phyloP scores from a whole-genome alignment of 352 stramenopile genomes.

The Phytophthora litchii region DNA sequence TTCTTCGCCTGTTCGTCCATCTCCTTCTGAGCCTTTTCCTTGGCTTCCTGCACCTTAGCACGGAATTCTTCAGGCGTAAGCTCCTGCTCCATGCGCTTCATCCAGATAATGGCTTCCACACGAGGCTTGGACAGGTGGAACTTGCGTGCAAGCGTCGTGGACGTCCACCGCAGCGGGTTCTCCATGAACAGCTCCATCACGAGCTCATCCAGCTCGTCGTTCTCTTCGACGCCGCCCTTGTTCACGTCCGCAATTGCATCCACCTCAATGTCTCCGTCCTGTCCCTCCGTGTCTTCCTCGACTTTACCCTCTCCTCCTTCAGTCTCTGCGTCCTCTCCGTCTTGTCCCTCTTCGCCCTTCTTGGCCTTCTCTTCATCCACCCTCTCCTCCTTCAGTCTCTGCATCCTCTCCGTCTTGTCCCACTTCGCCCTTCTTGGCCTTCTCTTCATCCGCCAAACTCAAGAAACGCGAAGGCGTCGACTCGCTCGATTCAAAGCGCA shows the following conservation, averaged over 20 bases:
- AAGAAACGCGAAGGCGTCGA: slow-evolving; percentile 71
- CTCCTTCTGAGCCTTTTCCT: slow-evolving; percentile 46
- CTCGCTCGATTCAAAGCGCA: slow-evolving; percentile 34
- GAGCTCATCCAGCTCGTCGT: slow-evolving; percentile 73
- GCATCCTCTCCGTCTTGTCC: too few relatives aligned
- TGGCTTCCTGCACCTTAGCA: slow-evolving; percentile 64
- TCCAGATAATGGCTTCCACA: slow-evolving; percentile 81
- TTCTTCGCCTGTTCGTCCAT: slow-evolving; percentile 49
- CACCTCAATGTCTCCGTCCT: slow-evolving; percentile 70
- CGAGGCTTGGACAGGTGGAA: slow-evolving; percentile 75
- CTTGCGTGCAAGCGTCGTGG: slow-evolving; percentile 82
- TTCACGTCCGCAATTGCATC: slow-evolving; percentile 72
- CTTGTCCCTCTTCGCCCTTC: slow-evolving; percentile 29
- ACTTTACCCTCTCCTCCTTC: slow-evolving; percentile 35
- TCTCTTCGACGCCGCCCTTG: slow-evolving; percentile 68
- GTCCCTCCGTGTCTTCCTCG: slow-evolving; percentile 44
- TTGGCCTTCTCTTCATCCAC: slow-evolving; percentile 64
- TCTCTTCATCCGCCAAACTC: slow-evolving; percentile 71
- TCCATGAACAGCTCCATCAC: slow-evolving; percentile 87
- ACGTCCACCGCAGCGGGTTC: slow-evolving; percentile 86
- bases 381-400: too few relatives aligned
- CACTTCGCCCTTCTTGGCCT: slow-evolving; percentile 39
- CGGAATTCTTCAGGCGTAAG: slow-evolving; percentile 64
- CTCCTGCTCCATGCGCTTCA: slow-evolving; percentile 73
- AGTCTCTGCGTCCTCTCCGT: slow-evolving; percentile 20